A percentile compares a stretch with the other conserved stretches of the same genome.
Evolutionary conservation across 2,329 filamentous ascomycete species (phyloP).

Genomic region (Trichoderma afroharzianum): DNA sequence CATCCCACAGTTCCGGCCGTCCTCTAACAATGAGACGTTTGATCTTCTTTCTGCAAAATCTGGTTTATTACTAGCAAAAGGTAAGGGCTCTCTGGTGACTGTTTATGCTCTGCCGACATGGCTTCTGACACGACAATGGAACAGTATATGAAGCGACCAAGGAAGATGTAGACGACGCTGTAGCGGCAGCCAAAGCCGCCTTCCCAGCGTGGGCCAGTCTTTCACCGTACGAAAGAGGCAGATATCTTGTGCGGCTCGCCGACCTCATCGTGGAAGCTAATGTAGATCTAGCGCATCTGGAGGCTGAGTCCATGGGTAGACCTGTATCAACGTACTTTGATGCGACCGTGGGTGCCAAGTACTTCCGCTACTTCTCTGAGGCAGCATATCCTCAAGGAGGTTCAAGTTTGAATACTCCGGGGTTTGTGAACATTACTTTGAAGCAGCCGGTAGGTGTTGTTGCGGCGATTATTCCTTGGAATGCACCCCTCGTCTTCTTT

Average conservation of each 20-base stretch:
- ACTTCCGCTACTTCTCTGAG: not conserved
- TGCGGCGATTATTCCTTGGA: constrained; percentile 65
- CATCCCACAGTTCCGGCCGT: not conserved
- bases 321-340: not conserved
- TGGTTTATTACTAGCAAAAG: not conserved
- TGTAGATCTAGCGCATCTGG: not conserved
- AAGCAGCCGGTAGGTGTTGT: constrained; percentile 67
- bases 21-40: constrained; percentile 1
- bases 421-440: constrained; percentile 29
- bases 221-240: not conserved
- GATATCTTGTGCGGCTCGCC: not conserved
- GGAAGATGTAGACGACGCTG: not conserved
- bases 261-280: not conserved
- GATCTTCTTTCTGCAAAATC: not conserved
- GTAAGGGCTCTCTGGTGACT: not conserved
- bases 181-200: not conserved
- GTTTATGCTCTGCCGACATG: not conserved
- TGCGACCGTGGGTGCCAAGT: not conserved
- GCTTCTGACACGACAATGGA: not conserved
- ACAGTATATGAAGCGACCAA: not conserved
- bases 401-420: not conserved
- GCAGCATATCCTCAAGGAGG: not conserved
- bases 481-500: constrained; percentile 42
- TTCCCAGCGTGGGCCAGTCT: not conserved
- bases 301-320: not conserved